A percentile compares a stretch with the other conserved stretches of the same genome.
phyloP scores from a whole-genome alignment of 352 stramenopile species.

The Aphanomyces cochlioides region DNA sequence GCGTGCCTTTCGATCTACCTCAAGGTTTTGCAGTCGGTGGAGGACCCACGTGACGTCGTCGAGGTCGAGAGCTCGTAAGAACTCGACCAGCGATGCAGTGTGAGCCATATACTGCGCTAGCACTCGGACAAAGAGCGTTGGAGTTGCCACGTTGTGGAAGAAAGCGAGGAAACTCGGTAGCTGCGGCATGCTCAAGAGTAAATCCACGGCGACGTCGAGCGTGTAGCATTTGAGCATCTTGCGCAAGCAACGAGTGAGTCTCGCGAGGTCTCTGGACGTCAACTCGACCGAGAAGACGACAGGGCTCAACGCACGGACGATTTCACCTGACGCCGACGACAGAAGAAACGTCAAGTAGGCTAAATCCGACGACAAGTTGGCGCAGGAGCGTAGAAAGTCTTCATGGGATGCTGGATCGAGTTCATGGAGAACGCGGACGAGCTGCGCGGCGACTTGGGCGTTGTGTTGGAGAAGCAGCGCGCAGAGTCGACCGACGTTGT shows the following conservation, averaged over 20 bases:
- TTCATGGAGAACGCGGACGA: not conserved
- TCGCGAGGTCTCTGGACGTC: not conserved
- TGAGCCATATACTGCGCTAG: not conserved
- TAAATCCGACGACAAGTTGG: conserved; percentile 5
- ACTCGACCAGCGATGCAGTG: not conserved
- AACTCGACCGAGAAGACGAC: conserved; percentile 8
- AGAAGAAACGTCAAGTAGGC: conserved; percentile 6
- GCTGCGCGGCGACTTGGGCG: not conserved
- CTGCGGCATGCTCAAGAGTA: not conserved
- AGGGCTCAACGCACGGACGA: not conserved
- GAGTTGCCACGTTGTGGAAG: not conserved
- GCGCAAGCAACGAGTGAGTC: conserved; percentile 2
- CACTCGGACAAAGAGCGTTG: not conserved
- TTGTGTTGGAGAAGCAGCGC: not conserved
- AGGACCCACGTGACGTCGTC: conserved; percentile 14
- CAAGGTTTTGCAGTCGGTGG: not conserved
- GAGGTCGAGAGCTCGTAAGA: conserved; percentile 10
- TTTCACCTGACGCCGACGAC: not conserved
- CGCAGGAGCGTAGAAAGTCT: not conserved
- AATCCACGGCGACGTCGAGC: not conserved
- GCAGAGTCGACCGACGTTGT: not conserved
- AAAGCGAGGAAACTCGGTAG: conserved; percentile 9
- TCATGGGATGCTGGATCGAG: conserved; percentile 6
- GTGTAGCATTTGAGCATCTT: conserved; percentile 23
- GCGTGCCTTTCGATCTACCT: not conserved